Evolutionary conservation across 2,329 filamentous ascomycete genomes (phyloP).

Genomic region (Nigrograna mackinnonii): DNA sequence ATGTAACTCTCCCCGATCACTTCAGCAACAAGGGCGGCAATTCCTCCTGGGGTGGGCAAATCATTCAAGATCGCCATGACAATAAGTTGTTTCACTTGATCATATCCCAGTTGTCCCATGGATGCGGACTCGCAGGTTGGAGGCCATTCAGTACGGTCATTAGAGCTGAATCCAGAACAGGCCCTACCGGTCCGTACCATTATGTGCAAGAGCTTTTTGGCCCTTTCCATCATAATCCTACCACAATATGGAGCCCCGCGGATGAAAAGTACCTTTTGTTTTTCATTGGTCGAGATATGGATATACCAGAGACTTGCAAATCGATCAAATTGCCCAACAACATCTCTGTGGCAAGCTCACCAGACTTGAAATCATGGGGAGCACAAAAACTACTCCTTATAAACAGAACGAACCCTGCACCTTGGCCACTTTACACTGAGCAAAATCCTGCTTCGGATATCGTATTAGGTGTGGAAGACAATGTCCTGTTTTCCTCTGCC

Average conservation of each 20-base stretch:
- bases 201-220: slow-evolving; percentile 46
- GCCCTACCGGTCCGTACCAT: slow-evolving; percentile 50
- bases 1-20: slow-evolving; percentile 12
- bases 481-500: slow-evolving; percentile 37
- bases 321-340: slow-evolving; percentile 14
- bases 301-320: slow-evolving; percentile 16
- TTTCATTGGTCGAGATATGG: slow-evolving; percentile 47
- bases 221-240: slow-evolving; percentile 53
- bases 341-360: slow-evolving; percentile 18
- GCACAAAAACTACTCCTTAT: slow-evolving; percentile 4
- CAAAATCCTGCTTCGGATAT: slow-evolving; percentile 31
- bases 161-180: slow-evolving; percentile 49
- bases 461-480: slow-evolving; percentile 39
- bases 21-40: slow-evolving; percentile 32
- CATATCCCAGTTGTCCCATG: slow-evolving; percentile 49
- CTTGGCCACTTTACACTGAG: slow-evolving; percentile 41
- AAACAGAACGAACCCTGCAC: slow-evolving; percentile 48
- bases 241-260: slow-evolving; percentile 47
- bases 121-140: slow-evolving; percentile 54
- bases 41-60: slow-evolving; percentile 54
- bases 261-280: slow-evolving; percentile 52
- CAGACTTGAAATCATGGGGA: slow-evolving; percentile 5
- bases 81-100: slow-evolving; percentile 49
- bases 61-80: slow-evolving; percentile 48
- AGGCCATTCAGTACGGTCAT: slow-evolving; percentile 50